Evolutionary conservation across 192 early-diverging fungal species (phyloP).

Genomic region (Coemansia guatemalensis): DNA sequence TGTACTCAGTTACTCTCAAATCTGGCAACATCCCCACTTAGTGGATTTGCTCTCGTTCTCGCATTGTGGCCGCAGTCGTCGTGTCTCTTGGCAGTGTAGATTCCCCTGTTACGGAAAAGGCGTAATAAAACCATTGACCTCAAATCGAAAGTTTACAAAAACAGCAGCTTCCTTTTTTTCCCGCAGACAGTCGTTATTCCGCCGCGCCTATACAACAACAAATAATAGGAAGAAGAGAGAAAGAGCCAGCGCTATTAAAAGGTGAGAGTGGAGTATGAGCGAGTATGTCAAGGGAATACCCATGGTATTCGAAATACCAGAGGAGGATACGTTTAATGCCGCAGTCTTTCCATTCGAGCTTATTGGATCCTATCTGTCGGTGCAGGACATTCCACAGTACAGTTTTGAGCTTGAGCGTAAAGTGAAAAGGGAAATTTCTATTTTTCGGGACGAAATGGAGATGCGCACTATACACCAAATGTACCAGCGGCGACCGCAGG

Average conservation of each 20-base stretch:
- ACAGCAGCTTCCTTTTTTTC: too few species aligned
- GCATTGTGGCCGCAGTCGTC: too few species aligned
- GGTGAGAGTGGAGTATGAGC: constrained; percentile 16
- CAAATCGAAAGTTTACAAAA: too few species aligned
- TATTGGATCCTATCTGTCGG: constrained; percentile 33
- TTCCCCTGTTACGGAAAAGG: too few species aligned
- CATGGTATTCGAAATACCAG: constrained; percentile 28
- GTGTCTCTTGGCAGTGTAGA: too few species aligned
- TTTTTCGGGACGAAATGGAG: constrained; percentile 38
- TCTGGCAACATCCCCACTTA: too few species aligned
- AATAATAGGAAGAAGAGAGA: neutral
- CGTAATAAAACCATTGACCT: too few species aligned
- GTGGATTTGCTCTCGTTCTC: too few species aligned
- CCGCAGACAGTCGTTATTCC: neutral
- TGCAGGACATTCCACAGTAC: constrained; percentile 48
- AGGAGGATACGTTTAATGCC: constrained; percentile 36
- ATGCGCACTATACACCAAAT: constrained; percentile 38
- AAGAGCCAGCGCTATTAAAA: neutral
- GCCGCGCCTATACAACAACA: neutral
- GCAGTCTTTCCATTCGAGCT: constrained; percentile 49
- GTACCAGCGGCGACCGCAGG: constrained; percentile 36
- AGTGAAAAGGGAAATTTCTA: constrained; percentile 31
- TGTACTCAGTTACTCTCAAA: too few species aligned
- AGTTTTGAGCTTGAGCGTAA: constrained; percentile 37
- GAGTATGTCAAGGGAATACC: constrained; percentile 37